These are phyloP conservation scores for Arthrobotrys megalospora DNA, from an alignment of 2,329 filamentous ascomycete species.

Conservation along the genomic window DNA sequence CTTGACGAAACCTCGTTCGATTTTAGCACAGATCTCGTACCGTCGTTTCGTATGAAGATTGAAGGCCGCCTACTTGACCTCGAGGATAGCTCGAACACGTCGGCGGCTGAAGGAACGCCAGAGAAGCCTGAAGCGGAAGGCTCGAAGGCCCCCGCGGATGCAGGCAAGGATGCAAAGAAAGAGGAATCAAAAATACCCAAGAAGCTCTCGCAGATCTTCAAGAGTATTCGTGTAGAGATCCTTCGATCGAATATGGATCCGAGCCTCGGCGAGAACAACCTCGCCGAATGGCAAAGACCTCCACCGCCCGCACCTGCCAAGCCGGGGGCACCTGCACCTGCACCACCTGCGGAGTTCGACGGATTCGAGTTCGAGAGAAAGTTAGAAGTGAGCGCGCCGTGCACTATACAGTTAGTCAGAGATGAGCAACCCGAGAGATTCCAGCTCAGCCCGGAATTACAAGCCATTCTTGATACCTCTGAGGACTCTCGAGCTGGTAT, in stretches of 20 bases:
- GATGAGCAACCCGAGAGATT: conserved; percentile 91
- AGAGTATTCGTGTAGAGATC: conserved; percentile 78
- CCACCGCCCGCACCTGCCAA: conserved; percentile 71
- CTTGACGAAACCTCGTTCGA: conserved; percentile 75
- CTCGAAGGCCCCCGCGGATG: conserved; percentile 69
- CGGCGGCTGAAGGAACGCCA: conserved; percentile 3
- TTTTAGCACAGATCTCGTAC: conserved; percentile 81
- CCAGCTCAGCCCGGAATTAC: conserved; percentile 81
- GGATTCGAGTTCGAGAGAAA: conserved; percentile 91
- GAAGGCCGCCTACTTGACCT: conserved; percentile 87
- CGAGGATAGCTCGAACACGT: conserved; percentile 67
- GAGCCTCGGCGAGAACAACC: conserved; percentile 73
- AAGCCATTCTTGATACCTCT: conserved; percentile 86
- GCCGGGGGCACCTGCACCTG: conserved; percentile 72
- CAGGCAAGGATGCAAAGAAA: conserved; percentile 67
- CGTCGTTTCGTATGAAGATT: conserved; percentile 90
- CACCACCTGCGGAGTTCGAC: conserved; percentile 81
- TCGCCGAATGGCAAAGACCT: conserved; percentile 90
- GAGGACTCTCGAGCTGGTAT: conserved; percentile 91
- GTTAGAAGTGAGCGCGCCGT: conserved; percentile 91
- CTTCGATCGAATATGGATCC: conserved; percentile 75
- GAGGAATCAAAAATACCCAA: conserved; percentile 71
- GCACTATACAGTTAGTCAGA: conserved; percentile 86
- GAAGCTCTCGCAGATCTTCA: conserved; percentile 85
- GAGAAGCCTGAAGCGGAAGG: conserved; percentile 61